Conservation (phyloP, 352 stramenopile species). For the Phytopythium ostracodes region DNA sequence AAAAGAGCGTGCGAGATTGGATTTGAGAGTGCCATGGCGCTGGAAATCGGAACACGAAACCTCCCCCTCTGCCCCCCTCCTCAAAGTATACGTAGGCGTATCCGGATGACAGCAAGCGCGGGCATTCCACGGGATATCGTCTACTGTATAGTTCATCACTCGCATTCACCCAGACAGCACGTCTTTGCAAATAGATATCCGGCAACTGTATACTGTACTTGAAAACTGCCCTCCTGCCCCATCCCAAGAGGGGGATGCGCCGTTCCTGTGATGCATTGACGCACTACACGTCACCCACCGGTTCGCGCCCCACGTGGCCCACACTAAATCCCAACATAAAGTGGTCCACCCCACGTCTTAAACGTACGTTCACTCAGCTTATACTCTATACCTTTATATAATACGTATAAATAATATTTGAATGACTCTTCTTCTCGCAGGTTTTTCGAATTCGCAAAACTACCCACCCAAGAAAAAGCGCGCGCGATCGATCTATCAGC, state of each 20-base stretch:
- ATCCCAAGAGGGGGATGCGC: not conserved
- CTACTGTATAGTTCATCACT: not conserved
- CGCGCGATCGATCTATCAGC: not conserved
- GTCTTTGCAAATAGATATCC: not conserved
- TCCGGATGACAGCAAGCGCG: not conserved
- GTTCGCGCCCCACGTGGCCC: not conserved
- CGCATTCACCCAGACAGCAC: not conserved
- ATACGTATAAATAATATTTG: too few species aligned
- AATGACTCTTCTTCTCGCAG: not conserved
- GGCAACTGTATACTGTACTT: not conserved
- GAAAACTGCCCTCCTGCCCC: not conserved
- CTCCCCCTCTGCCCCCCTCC: not conserved
- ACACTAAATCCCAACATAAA: not conserved
- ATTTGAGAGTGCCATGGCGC: not conserved
- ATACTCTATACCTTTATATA: too few species aligned
- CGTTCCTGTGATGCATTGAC: slow-evolving; percentile 2
- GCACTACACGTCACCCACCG: not conserved
- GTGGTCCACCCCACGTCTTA: too few species aligned
- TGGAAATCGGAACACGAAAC: not conserved
- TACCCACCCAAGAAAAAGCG: not conserved
- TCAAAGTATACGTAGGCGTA: not conserved
- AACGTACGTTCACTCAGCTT: too few species aligned
- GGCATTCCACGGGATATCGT: not conserved
- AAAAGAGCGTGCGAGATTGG: not conserved
- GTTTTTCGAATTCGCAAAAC: not conserved